These are phyloP conservation scores for Lithocarpus polystachyus DNA, from an alignment of 306 rosid species.

Conservation along the genomic window DNA sequence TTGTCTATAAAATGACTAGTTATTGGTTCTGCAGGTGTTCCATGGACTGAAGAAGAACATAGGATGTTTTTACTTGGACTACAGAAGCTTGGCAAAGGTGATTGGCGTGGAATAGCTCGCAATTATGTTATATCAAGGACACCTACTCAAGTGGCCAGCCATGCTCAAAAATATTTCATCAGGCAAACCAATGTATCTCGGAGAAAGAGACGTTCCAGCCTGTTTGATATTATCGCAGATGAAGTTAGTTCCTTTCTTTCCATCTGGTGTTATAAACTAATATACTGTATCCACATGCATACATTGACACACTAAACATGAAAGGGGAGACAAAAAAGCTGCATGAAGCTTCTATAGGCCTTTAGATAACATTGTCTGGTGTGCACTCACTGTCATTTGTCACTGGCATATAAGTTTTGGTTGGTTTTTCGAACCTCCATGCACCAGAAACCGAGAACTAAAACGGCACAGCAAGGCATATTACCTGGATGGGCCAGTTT, in stretches of 20 bases:
- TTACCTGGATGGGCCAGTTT: neutral
- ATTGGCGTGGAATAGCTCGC: constrained; percentile 99
- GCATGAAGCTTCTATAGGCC: constrained; percentile 1
- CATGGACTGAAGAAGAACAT: constrained; percentile 99
- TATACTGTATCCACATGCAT: constrained; percentile 6
- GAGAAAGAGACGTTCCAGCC: constrained; percentile 94
- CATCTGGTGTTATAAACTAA: constrained; percentile 5
- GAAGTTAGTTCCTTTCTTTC: constrained; percentile 64
- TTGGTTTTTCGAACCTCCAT: neutral
- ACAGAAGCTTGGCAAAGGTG: constrained; percentile 98
- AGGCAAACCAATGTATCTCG: constrained; percentile 91
- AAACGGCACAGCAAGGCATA: neutral
- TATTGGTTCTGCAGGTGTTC: constrained; percentile 60
- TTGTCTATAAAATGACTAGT: constrained; percentile 13
- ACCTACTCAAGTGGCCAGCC: constrained; percentile 99
- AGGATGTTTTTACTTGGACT: constrained; percentile 95
- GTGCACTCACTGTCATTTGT: neutral
- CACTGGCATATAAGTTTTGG: neutral
- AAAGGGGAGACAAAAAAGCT: neutral
- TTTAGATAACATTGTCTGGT: constrained; percentile 19
- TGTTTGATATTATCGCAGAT: constrained; percentile 88
- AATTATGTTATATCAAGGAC: constrained; percentile 90
- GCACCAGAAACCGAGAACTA: neutral
- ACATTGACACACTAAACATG: neutral
- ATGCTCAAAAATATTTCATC: constrained; percentile 95